Base-by-base conservation (phyloP, 1,284 basidiomycete genomes). In the Tilletia horrida region DNA sequence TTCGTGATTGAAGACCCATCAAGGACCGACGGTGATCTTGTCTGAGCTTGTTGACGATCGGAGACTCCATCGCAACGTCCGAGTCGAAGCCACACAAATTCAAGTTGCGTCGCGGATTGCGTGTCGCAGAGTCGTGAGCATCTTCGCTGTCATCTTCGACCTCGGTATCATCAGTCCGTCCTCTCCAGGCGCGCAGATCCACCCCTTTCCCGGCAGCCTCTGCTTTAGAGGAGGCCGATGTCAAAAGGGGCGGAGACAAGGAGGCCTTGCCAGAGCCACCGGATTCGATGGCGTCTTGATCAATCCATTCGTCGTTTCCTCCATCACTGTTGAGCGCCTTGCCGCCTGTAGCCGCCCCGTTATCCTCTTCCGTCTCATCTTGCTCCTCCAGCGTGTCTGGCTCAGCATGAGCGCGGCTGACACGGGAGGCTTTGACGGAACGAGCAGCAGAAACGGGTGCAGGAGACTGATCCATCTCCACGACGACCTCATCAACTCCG, bases 391-490 rank as follows among this genome's bases (percentile, higher is more conserved):
- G 16, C 29, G 25, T 18, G 2, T 21, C 55, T 7, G 55, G 27
- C 18, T 31, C 55, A 6, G 13, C 29, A 18, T 59, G 55, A 31
- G 55, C 29, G 9, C 27, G 55, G 35, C 55, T 59, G 55, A 59
- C 31, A 18, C 55, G 55, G 14, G 55, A 25, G 18, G 55, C 55
- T 29, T 59, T 59, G 29, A 59, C n/a, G 27, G 31, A 35, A 16
- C 55, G 55, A 13, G 55, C 55, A 9, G 50, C 16, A 3, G 45
- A 52, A 27, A 52, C 14, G 27, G 55, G 55, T 31, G 55, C 55
- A 31, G 55, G 55, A 9, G 55, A 59, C 29, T 59, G 55, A 14
- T 59, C 55, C 55, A 59, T 59, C 29, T 59, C 55, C 11, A 59
- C 55, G 9, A 59, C 55, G 27, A 59, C 55, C 55, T 59, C 29